phyloP scores from a whole-genome alignment of 2,329 filamentous ascomycete species.

The Colletotrichum brevisporum region DNA sequence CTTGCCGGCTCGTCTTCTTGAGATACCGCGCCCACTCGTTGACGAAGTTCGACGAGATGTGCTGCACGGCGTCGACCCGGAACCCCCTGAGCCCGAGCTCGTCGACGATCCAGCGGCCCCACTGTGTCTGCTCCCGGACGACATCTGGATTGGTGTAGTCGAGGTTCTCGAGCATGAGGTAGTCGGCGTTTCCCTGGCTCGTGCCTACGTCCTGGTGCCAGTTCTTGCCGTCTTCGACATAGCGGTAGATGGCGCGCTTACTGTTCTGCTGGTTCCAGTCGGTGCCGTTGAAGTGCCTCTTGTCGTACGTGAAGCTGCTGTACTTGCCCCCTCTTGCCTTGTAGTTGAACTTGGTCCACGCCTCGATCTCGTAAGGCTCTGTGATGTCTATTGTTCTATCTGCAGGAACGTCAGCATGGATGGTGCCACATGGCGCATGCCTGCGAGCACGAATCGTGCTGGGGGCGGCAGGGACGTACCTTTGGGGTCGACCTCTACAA shows the following conservation, averaged over 20 bases:
- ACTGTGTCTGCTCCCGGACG: conserved; percentile 30
- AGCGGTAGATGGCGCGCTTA: conserved; percentile 36
- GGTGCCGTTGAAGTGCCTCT: conserved; percentile 38
- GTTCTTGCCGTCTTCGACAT: conserved; percentile 36
- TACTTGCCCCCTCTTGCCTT: conserved; percentile 35
- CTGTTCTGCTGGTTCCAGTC: conserved; percentile 38
- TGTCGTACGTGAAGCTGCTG: conserved; percentile 37
- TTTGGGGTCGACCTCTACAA: conserved; percentile 31
- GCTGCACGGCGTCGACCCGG: conserved; percentile 37
- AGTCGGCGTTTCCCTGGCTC: conserved; percentile 35
- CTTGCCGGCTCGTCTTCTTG: conserved; percentile 17
- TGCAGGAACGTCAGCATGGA: conserved; percentile 1
- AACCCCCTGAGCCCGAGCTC: conserved; percentile 33
- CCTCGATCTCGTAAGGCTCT: conserved; percentile 34
- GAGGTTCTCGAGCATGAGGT: conserved; percentile 38
- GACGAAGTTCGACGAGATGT: conserved; percentile 39
- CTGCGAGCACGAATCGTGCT: not conserved
- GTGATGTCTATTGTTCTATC: conserved; percentile 37
- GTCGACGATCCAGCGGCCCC: conserved; percentile 36
- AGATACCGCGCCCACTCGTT: conserved; percentile 32
- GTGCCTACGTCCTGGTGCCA: conserved; percentile 38
- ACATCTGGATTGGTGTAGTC: conserved; percentile 38
- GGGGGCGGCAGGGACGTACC: conserved; percentile 1
- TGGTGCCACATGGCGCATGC: not conserved
- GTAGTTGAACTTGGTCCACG: conserved; percentile 36